Evolutionary conservation across 2,329 filamentous ascomycete genomes (phyloP), one percentile per base, ranked within the genome.

Genomic region (Curvularia verruculosa): DNA sequence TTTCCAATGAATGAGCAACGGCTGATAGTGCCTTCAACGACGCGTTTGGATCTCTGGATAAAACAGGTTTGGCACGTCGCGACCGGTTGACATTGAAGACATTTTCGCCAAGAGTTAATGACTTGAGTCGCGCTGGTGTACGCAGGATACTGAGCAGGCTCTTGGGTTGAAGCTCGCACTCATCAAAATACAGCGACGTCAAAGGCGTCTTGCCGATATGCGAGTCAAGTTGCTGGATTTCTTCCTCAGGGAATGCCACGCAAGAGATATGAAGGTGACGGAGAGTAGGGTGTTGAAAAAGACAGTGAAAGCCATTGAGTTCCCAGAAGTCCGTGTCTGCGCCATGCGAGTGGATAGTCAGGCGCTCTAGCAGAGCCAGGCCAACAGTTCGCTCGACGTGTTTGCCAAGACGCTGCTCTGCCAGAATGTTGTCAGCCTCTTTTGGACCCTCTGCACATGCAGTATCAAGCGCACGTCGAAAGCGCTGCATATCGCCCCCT

Each of bases 291-390:
- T 76, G 74, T 21, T 65, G 71, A 49, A 76, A 76, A 12, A 76
- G 64, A 41, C 70, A 74, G 54, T 74, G 65, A 45, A 69, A 75
- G 26, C 59, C 65, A 18, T 64, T 61, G 5, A 76, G 66, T 6
- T 64, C 48, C 72, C 72, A 76, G 52, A 74, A 75, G 39, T 75
- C 71, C 5, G 69, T 57, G 19, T 59, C 46, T 8, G 63, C 45
- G 24, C 74, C 74, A 51, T 76, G 74, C 15, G 72, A 72, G 36
- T 76, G 74, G 7, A 75, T 67, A 0, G 68, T 72, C 31, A 76
- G 61, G 52, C 52, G 67, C 55, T 73, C 65, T 2, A 75, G 54
- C 48, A 67, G 64, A 1, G 66, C 64, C 34, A 75, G 49, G 1
- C 71, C 73, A 40, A 71, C 63, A 0, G 58, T 64, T 2, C 65